Base-by-base conservation (phyloP, 2,329 filamentous ascomycete species). In the Aspergillus bombycis region DNA sequence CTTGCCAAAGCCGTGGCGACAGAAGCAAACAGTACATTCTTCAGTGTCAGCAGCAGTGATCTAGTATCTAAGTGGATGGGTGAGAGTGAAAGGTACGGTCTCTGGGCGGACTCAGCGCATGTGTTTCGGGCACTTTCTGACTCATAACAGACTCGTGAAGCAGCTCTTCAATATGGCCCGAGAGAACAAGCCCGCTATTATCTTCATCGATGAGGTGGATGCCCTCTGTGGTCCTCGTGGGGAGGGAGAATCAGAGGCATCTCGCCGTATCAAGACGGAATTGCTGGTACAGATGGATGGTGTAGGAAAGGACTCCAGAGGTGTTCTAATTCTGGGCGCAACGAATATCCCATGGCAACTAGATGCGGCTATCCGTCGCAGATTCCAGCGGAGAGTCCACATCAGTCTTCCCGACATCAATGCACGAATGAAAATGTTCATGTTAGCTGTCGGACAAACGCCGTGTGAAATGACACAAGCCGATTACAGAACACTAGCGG, bases 51-150 rank as follows among this genome's bases (percentile, higher is more conserved):
- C 81, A 96, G 92, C 84, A 96, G 93, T 75, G 95, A 99, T 77
- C 79, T 99, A 79, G 95, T 99, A 65, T 97, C 93, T 78, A 99
- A 99, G 78, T 99, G 95, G 95, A 99, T 99, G 95, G 95, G 95
- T 82, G 95, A 99, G 81, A 96, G 92, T 84, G 95, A 99, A 88
- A 88, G 93, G 92, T 96, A 82, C 56, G 84, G 71, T 30, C n/a
- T 62, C 50, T 12, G 26, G 30, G 11, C 21, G 34, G 54, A 10
- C 28, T 30, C n/a, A 11, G 34, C 53, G 46, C 53, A 23, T 46
- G 8, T 32, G 26, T 38, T 28, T 32, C 34, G 28, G 21, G 54
- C 26, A 16, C 36, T 28, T 50, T 54, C 69, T 73, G 60, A 64
- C 32, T 9, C 52, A 16, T 19, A 23, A 55, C 72, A 96, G 93